Percentiles rank a stretch among this genome's conserved stretches.
Conservation (phyloP, 1,284 basidiomycete species). For the Cryptococcus sp. region DNA sequence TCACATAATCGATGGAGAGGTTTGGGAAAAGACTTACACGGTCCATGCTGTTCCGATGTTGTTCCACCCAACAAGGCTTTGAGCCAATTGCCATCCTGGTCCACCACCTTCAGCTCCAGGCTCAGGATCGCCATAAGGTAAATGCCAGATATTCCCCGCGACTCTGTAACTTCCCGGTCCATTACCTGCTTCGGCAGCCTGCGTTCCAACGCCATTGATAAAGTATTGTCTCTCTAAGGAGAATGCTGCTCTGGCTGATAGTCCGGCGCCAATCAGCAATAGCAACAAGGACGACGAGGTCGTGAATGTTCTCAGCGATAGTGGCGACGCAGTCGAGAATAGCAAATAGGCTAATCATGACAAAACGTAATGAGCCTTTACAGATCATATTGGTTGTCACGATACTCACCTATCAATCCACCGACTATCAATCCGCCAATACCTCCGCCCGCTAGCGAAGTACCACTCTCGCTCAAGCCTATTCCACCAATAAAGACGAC, state of each 20-base stretch:
- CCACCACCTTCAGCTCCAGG: constrained; percentile 57
- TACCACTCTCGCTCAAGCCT: constrained; percentile 30
- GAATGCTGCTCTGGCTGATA: constrained; percentile 72
- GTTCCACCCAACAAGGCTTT: constrained; percentile 47
- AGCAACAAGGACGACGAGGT: constrained; percentile 80
- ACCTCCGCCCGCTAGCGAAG: constrained; percentile 49
- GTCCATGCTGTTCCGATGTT: constrained; percentile 60
- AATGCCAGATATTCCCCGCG: constrained; percentile 78
- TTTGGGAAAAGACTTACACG: constrained; percentile 52
- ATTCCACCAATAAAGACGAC: constrained; percentile 86
- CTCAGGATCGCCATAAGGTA: constrained; percentile 73
- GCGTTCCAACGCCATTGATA: constrained; percentile 64
- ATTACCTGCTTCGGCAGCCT: constrained; percentile 72
- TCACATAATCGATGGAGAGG: background rate
- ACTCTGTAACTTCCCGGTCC: constrained; percentile 80
- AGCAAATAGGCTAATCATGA: constrained; percentile 30
- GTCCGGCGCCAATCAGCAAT: constrained; percentile 81
- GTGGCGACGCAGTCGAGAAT: constrained; percentile 30
- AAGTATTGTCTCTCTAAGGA: constrained; percentile 68
- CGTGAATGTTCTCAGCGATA: constrained; percentile 69
- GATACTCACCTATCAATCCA: constrained; percentile 54
- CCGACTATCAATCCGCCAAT: constrained; percentile 75
- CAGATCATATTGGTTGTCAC: no score
- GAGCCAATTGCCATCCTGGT: constrained; percentile 26
- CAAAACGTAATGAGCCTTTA: background rate